phyloP scores from a whole-genome alignment of 768 basidiomycete genomes.

The Collybia sp. region DNA sequence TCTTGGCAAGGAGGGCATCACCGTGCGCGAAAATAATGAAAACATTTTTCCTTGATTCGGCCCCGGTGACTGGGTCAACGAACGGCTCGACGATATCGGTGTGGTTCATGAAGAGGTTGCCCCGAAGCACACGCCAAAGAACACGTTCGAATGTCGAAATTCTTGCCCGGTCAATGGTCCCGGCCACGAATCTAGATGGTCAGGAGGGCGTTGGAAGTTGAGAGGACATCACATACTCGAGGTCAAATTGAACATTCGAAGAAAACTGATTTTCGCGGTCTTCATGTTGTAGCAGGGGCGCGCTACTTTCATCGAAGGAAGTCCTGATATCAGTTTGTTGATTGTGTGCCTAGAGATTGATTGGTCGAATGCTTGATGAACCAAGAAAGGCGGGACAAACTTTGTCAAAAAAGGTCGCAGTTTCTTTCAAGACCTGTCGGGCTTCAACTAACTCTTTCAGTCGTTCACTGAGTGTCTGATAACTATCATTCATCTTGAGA shows the following conservation, averaged over 20 bases:
- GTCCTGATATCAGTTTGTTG: constrained; percentile 77
- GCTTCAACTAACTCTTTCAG: constrained; percentile 89
- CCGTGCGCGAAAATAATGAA: constrained; percentile 99
- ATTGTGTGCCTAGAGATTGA: constrained; percentile 58
- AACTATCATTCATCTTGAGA: constrained; percentile 88
- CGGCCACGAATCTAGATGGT: constrained; percentile 79
- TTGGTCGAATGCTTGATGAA: background rate
- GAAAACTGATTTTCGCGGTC: constrained; percentile 71
- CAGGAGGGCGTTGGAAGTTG: background rate
- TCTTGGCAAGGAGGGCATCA: constrained; percentile 87
- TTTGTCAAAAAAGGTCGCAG: constrained; percentile 92
- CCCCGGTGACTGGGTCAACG: constrained; percentile 77
- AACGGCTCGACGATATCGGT: constrained; percentile 93
- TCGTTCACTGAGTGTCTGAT: constrained; percentile 82
- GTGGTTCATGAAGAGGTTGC: constrained; percentile 99
- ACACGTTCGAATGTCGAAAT: constrained; percentile 95
- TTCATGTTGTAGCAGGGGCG: constrained; percentile 88
- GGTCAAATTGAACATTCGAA: constrained; percentile 64
- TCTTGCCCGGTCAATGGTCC: constrained; percentile 90
- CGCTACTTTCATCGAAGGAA: constrained; percentile 89
- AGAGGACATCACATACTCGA: constrained; percentile 58
- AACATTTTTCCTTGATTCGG: constrained; percentile 92
- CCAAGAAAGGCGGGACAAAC: constrained; percentile 29
- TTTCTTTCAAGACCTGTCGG: constrained; percentile 90
- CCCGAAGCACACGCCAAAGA: constrained; percentile 95